Evolutionary conservation across 257 asterid genomes (phyloP).

Genomic region (Verbascum thapsus): DNA sequence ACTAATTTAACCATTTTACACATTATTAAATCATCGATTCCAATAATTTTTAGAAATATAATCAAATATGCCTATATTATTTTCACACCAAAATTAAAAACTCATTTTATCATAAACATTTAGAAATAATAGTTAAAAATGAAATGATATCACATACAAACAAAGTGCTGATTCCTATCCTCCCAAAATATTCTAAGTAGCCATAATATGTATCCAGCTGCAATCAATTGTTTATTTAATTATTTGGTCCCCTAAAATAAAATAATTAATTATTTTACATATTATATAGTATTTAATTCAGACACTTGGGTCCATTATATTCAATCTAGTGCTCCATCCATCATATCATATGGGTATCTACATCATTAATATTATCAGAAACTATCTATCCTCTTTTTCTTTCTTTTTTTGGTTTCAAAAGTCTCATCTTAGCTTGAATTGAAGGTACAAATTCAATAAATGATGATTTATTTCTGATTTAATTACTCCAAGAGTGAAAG

Average conservation of each 20-base stretch:
- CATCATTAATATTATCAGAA: conserved; percentile 24
- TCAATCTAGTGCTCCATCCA: conserved; percentile 31
- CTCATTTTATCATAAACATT: too few species aligned
- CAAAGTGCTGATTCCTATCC: not conserved
- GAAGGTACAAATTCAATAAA: conserved; percentile 8
- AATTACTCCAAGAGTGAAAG: too few species aligned
- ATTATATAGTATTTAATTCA: not conserved
- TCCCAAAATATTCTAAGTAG: conserved; percentile 26
- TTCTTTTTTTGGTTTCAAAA: too few species aligned
- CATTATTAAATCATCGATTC: too few species aligned
- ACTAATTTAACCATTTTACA: too few species aligned
- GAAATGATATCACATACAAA: too few species aligned
- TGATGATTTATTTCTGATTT: conserved; percentile 18
- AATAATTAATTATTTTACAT: not conserved
- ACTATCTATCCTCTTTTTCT: too few species aligned
- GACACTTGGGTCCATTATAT: conserved; percentile 20
- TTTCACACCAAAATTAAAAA: too few species aligned
- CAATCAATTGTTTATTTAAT: conserved; percentile 2
- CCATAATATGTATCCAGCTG: conserved; percentile 29
- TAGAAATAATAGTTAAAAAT: too few species aligned
- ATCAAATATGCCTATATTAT: too few species aligned
- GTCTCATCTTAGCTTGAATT: too few species aligned
- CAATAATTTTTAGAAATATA: too few species aligned
- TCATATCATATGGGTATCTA: not conserved
- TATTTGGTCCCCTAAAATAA: not conserved